Evolutionary conservation across 352 stramenopile genomes (phyloP).

Genomic region (Pythium scleroteichum): DNA sequence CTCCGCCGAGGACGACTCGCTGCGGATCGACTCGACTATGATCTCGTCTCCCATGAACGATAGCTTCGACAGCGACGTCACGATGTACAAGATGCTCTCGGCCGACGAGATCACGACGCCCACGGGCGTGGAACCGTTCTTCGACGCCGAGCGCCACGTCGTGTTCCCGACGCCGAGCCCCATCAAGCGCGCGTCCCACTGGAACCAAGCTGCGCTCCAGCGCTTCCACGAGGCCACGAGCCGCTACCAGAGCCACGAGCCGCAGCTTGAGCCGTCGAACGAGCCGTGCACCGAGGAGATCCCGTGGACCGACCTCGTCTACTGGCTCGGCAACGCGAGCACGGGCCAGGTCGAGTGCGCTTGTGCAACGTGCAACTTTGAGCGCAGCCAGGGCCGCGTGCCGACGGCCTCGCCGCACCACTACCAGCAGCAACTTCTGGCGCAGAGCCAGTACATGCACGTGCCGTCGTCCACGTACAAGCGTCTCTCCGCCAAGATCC

Average conservation of each 20-base stretch:
- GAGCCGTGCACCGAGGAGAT: slow-evolving; percentile 29
- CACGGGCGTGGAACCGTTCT: slow-evolving; percentile 13
- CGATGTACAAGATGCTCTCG: slow-evolving; percentile 14
- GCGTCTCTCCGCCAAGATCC: slow-evolving; percentile 38
- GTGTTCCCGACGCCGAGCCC: slow-evolving; percentile 9
- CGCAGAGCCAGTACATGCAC: not conserved
- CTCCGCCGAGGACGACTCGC: slow-evolving; percentile 1
- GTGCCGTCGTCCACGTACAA: slow-evolving; percentile 11
- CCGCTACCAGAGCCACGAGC: not conserved
- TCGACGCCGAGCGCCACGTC: slow-evolving; percentile 1
- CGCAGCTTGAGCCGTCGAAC: slow-evolving; percentile 18
- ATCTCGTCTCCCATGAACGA: slow-evolving; percentile 5
- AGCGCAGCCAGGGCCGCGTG: slow-evolving; percentile 9
- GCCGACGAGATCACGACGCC: slow-evolving; percentile 10
- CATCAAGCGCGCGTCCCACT: slow-evolving; percentile 16
- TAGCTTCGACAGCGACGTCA: not conserved
- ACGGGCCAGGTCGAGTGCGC: slow-evolving; percentile 27
- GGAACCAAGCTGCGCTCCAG: slow-evolving; percentile 13
- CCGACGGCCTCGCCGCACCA: not conserved
- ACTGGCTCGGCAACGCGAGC: slow-evolving; percentile 24
- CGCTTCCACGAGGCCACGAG: slow-evolving; percentile 10
- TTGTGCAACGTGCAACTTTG: slow-evolving; percentile 9
- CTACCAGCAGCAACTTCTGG: not conserved
- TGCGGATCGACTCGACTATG: slow-evolving; percentile 17
- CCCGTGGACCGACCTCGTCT: slow-evolving; percentile 28